Base-by-base conservation (phyloP, 192 early-diverging fungal species). In the Coemansia sp. region DNA sequence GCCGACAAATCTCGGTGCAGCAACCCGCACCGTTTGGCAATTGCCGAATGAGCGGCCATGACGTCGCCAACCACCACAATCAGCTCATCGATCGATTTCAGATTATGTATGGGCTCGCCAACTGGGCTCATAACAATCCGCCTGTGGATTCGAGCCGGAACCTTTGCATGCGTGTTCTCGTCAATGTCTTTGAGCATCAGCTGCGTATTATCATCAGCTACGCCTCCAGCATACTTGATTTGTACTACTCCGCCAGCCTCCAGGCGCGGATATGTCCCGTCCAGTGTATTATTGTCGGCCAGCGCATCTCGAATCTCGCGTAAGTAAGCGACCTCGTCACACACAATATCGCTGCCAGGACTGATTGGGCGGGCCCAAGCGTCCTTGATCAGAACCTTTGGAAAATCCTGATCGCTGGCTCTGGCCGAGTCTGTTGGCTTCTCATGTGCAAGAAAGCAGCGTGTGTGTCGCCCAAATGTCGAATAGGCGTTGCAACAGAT, bases 1-100 rank as follows among this genome's bases (percentile, higher is more conserved):
- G 10, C 8, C 1, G 75, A 72, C 2, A 72, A 58, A 27, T 72
- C 70, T 24, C 70, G 56, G 35, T 72, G 70, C 25, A 72, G 25
- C 3, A 66, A 4, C 5, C 22, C 11, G 49, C 65, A 62, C 8
- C 23, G 2, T 12, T 52, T 17, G 5, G 41, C 4, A n/a, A 69
- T 54, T 25, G 8, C 54, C 6, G 3, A 21, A 22, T 67, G 56
- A 0, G 43, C 27, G 0, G 1, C 2, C 69, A 76, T 70, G 4
- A 50, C 64, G 41, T 70, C 51, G 6, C 6, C 4, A 0, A 45
- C 5, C 12, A 37, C 45, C 0, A 60, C 25, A 15, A 64, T 48
- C 5, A 64, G 55, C 57, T 70, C 60, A 25, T 69, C 45, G 11
- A 27, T 38, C 2, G 35, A 48, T 0, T 5, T 3, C 11, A 58